A percentile compares a stretch with the other conserved stretches of the same genome.
Conservation (phyloP, 2,329 filamentous ascomycete species). For the Shiraia sp. region DNA sequence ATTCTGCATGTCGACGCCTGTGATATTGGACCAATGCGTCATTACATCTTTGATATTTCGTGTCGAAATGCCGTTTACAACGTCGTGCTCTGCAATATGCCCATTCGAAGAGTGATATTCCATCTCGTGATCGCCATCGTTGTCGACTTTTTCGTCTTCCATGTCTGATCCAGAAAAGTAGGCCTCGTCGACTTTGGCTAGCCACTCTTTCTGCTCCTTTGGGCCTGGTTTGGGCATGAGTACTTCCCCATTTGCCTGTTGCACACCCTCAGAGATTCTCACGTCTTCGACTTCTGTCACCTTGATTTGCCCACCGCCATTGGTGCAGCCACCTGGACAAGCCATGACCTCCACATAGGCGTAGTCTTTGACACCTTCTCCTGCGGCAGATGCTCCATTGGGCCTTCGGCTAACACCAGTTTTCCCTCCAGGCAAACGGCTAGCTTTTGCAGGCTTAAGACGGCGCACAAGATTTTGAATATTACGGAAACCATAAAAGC, state of each 20-base stretch:
- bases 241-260: constrained; percentile 31
- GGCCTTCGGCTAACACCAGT: constrained; percentile 63
- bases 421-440: constrained; percentile 50
- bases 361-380: constrained; percentile 69
- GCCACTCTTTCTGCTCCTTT: constrained; percentile 78
- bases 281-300: constrained; percentile 70
- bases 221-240: constrained; percentile 63
- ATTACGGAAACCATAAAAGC: constrained; percentile 97
- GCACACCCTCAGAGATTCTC: constrained; percentile 32
- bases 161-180: constrained; percentile 75
- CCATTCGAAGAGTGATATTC: constrained; percentile 14
- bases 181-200: constrained; percentile 62
- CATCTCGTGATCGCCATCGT: constrained; percentile 48
- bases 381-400: constrained; percentile 65
- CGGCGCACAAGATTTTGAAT: constrained; percentile 97
- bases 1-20: constrained; percentile 70
- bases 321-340: constrained; percentile 97
- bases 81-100: constrained; percentile 13
- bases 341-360: constrained; percentile 99
- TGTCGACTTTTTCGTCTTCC: constrained; percentile 28
- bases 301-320: constrained; percentile 94
- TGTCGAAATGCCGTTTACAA: constrained; percentile 68
- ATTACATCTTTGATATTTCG: constrained; percentile 69
- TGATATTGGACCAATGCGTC: constrained; percentile 74
- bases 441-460: constrained; percentile 77